Conservation (phyloP, 495 filamentous ascomycete genomes). For the Recurvomyces mirabilis region DNA sequence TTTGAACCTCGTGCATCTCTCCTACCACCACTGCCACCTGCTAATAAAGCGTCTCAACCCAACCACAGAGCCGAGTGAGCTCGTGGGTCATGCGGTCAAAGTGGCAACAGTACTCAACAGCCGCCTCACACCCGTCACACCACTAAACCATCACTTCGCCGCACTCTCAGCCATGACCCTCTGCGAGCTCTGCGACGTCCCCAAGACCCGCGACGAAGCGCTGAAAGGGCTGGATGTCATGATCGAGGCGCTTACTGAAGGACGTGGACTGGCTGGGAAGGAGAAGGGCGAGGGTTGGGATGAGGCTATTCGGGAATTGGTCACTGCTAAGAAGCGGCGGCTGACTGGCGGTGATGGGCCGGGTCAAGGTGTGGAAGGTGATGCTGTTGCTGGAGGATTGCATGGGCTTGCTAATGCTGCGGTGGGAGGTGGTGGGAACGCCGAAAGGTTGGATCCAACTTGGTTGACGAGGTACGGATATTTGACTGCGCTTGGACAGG, state of each 20-base stretch:
- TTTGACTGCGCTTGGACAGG: slow-evolving; percentile 20
- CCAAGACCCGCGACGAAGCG: slow-evolving; percentile 38
- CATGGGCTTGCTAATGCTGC: slow-evolving; percentile 15
- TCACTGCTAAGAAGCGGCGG: slow-evolving; percentile 31
- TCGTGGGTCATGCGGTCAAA: slow-evolving; percentile 52
- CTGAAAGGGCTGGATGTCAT: slow-evolving; percentile 21
- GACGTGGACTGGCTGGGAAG: slow-evolving; percentile 35
- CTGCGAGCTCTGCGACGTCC: slow-evolving; percentile 48
- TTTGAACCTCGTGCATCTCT: slow-evolving; percentile 46
- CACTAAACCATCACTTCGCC: slow-evolving; percentile 63
- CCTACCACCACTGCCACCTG: slow-evolving; percentile 64
- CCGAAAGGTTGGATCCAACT: slow-evolving; percentile 14
- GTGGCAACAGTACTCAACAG: slow-evolving; percentile 44
- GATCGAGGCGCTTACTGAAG: slow-evolving; percentile 32
- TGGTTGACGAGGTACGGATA: slow-evolving; percentile 21
- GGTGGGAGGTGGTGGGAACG: slow-evolving; percentile 2
- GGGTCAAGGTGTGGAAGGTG: background rate
- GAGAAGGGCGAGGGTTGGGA: slow-evolving; percentile 36
- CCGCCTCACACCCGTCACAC: slow-evolving; percentile 45
- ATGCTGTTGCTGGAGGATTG: background rate
- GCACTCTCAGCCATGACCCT: slow-evolving; percentile 58
- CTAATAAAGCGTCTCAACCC: slow-evolving; percentile 48
- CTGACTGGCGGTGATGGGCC: slow-evolving; percentile 1
- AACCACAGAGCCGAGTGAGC: slow-evolving; percentile 45
- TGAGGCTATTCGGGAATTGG: slow-evolving; percentile 35